Evolutionary conservation across 306 rosid species (phyloP).

Genomic region (Rosa rugosa): DNA sequence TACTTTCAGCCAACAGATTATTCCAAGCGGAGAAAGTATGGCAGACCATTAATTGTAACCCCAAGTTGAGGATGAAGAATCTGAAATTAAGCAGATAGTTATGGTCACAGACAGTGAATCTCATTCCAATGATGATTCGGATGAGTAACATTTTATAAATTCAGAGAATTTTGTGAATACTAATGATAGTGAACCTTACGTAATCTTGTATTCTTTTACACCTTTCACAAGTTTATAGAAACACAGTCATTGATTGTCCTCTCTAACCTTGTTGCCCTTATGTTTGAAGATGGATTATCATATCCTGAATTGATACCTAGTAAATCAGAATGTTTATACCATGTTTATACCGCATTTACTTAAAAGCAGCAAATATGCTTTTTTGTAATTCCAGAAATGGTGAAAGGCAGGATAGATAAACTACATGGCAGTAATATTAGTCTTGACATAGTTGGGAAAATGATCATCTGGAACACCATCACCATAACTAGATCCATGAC

Average conservation of each 20-base stretch:
- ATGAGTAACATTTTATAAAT: conserved; percentile 32
- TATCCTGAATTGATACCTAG: too few relatives aligned
- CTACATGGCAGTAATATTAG: neutral
- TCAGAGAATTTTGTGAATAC: conserved; percentile 15
- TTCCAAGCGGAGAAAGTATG: conserved; percentile 90
- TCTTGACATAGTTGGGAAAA: neutral
- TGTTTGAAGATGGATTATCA: too few relatives aligned
- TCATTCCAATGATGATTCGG: conserved; percentile 36
- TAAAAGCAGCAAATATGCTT: neutral
- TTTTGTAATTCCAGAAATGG: neutral
- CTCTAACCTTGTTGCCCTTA: neutral
- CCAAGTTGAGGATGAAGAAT: conserved; percentile 41
- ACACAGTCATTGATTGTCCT: neutral
- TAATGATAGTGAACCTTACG: neutral
- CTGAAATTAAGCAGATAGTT: conserved; percentile 38
- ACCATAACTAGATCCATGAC: neutral
- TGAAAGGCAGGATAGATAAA: neutral
- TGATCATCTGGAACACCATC: neutral
- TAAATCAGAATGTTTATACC: neutral
- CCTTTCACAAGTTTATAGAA: neutral
- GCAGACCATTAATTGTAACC: conserved; percentile 76
- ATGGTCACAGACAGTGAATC: conserved; percentile 56
- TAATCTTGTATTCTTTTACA: neutral
- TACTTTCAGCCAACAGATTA: conserved; percentile 48
- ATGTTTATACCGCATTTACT: neutral